Evolutionary conservation across 2,329 filamentous ascomycete genomes (phyloP).

Genomic region (Colletotrichum musicola): DNA sequence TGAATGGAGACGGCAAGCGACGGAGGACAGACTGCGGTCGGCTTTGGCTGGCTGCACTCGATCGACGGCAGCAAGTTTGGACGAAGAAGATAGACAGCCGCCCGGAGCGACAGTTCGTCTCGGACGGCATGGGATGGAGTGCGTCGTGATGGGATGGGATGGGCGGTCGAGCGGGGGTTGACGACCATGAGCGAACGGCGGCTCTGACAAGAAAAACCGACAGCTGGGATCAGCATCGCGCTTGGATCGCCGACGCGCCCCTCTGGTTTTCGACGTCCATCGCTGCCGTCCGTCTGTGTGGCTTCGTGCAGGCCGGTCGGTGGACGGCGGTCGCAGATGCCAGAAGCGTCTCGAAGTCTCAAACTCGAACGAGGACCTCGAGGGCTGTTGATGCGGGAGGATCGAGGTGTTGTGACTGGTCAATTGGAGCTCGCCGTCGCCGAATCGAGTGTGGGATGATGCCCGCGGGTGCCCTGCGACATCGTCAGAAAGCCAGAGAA

Average conservation of each 20-base stretch:
- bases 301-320: not conserved
- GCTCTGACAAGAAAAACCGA: constrained; percentile 32
- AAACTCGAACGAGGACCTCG: not conserved
- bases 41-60: not conserved
- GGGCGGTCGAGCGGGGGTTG: constrained; percentile 4
- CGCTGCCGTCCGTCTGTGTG: constrained; percentile 14
- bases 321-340: not conserved
- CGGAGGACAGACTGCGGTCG: not conserved
- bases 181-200: constrained; percentile 4
- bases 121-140: constrained; percentile 11
- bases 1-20: not conserved
- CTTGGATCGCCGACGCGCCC: constrained; percentile 32
- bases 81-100: constrained; percentile 11
- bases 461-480: not conserved
- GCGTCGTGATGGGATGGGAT: constrained; percentile 8
- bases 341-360: not conserved
- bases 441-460: constrained; percentile 19
- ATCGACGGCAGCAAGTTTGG: not conserved
- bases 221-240: constrained; percentile 33
- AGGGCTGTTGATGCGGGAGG: no score
- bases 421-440: constrained; percentile 3
- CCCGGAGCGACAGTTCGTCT: constrained; percentile 21
- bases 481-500: not conserved
- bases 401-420: constrained; percentile 8
- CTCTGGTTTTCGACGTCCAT: constrained; percentile 7